Evolutionary conservation across 2,329 filamentous ascomycete species (phyloP), one percentile per base, ranked within the genome.

Genomic region (Monosporascus cannonballus): DNA sequence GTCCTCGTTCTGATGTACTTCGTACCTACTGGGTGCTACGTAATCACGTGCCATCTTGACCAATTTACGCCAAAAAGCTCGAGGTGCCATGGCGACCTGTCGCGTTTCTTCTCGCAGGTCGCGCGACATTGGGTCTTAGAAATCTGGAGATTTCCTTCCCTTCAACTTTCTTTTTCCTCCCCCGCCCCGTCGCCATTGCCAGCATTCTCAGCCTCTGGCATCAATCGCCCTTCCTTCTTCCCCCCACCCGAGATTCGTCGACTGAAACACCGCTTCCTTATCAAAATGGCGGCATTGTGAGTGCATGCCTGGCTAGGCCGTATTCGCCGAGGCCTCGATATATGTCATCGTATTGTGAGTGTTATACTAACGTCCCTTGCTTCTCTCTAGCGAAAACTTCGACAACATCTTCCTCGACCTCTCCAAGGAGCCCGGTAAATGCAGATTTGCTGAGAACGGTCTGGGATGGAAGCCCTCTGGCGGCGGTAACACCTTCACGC

Each of bases 401-500:
- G 93, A 97, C 69, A 91, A 90, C 73, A 96, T 97, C 75, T 92
- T 94, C 73, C 84, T 99, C 64, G 93, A 99, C 71, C 83, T 99
- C 55, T 96, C 92, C 64, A 94, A 91, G 72, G 87, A 94, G 72
- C 82, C 85, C 54, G 94, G 94, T 61, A 94, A 93, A 75, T 96
- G 92, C 76, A 86, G 94, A 68, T 92, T 99, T 66, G 92, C 93
- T 58, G 93, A 97, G 70, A 92, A 85, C 50, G 94, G 94, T 55
- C 83, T 97, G 63, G 94, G 93, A 51, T 99, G 95, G 95, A 96
- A 96, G 73, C 90, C 93, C 27, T 81, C 84, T 4, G 84, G 84
- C 50, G 91, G 89, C 67, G 89, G 90, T 69, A 90, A 96, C 59
- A 93, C 92, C 55, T 96, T 96, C 73, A 97, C 93, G 20, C 84